phyloP scores from a whole-genome alignment of 805 yeast genomes.

The Schwanniomyces polymorphus region DNA sequence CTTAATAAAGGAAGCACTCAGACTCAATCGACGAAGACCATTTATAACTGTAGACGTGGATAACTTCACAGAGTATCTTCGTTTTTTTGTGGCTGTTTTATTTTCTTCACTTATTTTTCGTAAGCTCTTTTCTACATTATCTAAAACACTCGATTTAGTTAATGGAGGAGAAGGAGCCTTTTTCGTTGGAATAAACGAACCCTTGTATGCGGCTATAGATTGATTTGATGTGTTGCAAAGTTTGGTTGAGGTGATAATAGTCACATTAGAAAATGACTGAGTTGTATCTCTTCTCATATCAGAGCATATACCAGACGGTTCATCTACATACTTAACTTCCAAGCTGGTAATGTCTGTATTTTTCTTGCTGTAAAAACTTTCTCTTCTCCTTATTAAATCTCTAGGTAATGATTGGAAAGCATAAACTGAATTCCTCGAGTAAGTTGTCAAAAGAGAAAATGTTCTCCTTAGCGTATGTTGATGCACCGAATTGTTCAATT shows the following conservation, averaged over 20 bases:
- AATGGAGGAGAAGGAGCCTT: constrained; percentile 4
- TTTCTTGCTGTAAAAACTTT: background rate
- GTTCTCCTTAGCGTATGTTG: background rate
- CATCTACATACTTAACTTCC: constrained; percentile 6
- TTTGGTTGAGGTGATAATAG: background rate
- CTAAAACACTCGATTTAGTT: background rate
- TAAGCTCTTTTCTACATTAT: background rate
- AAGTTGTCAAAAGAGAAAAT: background rate
- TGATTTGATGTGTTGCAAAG: background rate
- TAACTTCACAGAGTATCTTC: background rate
- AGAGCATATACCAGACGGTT: background rate
- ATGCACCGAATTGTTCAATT: background rate
- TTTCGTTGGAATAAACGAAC: constrained; percentile 1
- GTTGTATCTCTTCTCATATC: background rate
- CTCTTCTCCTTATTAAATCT: background rate
- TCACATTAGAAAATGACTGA: background rate
- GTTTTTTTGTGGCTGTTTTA: background rate
- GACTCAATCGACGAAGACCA: background rate
- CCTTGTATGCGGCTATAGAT: background rate
- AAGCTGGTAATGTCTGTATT: constrained; percentile 5
- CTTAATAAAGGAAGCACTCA: background rate
- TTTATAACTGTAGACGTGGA: background rate
- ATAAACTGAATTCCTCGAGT: constrained; percentile 2
- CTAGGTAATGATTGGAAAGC: background rate
- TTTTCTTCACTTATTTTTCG: background rate